Percentiles rank a stretch among this genome's conserved stretches.
Conservation (phyloP, 805 yeast species). For the Metschnikowia koreensis region DNA sequence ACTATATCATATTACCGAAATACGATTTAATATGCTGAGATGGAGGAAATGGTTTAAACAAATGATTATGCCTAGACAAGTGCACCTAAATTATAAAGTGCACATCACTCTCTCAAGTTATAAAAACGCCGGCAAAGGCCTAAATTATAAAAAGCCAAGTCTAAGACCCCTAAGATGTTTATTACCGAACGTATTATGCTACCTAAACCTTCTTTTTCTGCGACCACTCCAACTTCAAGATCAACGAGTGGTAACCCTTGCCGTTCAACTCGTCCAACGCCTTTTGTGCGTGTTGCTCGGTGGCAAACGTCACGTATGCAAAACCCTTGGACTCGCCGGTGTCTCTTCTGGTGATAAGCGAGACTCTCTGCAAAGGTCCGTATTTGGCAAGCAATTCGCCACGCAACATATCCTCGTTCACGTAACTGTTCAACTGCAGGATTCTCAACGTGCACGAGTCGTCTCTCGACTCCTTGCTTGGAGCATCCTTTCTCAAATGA, state of each 20-base stretch:
- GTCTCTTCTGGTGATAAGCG: slow-evolving; percentile 84
- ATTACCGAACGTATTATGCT: neutral
- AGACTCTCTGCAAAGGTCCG: slow-evolving; percentile 72
- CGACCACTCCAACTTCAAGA: slow-evolving; percentile 52
- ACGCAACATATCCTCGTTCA: slow-evolving; percentile 78
- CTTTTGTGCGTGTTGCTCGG: slow-evolving; percentile 64
- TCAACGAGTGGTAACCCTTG: slow-evolving; percentile 88
- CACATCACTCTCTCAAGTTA: no score
- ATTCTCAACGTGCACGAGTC: slow-evolving; percentile 86
- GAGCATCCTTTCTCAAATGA: slow-evolving; percentile 46
- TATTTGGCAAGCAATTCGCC: slow-evolving; percentile 64
- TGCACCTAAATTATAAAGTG: no score
- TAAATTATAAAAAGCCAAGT: slow-evolving; percentile 5
- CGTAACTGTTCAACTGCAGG: slow-evolving; percentile 83
- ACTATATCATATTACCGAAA: no score
- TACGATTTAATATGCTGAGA: no score
- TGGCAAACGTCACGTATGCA: slow-evolving; percentile 84
- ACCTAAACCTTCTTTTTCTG: slow-evolving; percentile 38
- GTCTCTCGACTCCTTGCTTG: slow-evolving; percentile 58
- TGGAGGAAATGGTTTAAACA: no score
- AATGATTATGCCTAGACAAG: no score
- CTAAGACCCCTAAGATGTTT: slow-evolving; percentile 3
- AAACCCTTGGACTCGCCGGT: slow-evolving; percentile 94
- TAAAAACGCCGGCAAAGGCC: neutral
- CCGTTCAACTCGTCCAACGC: slow-evolving; percentile 82